A percentile compares a stretch with the other conserved stretches of the same genome.
Evolutionary conservation across 768 basidiomycete species (phyloP).

Genomic region (Fistulinella prunicolor): DNA sequence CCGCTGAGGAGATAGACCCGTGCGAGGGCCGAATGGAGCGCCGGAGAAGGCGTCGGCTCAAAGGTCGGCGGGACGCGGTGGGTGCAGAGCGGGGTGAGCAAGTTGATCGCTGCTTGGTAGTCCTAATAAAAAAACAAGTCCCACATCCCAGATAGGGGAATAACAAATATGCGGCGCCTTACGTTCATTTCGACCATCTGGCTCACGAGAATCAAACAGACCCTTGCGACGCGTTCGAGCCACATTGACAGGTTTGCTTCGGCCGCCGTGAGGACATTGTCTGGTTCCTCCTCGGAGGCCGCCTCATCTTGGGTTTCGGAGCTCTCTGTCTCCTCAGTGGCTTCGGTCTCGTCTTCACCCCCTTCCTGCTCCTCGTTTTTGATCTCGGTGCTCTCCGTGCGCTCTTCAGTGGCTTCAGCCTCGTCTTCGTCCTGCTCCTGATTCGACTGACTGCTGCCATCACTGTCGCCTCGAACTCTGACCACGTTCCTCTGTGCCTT

Average conservation of each 20-base stretch:
- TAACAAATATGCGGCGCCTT: constrained; percentile 2
- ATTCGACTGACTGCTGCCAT: neutral
- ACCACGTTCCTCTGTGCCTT: neutral
- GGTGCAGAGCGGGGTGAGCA: constrained; percentile 66
- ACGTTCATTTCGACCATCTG: constrained; percentile 87
- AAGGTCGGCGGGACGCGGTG: constrained; percentile 26
- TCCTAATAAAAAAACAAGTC: no score
- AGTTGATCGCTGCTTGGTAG: constrained; percentile 58
- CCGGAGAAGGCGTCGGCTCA: constrained; percentile 39
- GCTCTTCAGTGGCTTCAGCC: neutral
- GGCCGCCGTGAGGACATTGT: constrained; percentile 23
- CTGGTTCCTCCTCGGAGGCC: constrained; percentile 12
- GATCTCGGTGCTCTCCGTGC: neutral
- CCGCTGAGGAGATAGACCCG: constrained; percentile 76
- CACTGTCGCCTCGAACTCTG: neutral
- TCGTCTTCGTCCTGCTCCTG: neutral
- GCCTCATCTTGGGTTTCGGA: neutral
- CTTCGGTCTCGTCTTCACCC: neutral
- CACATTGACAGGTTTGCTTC: constrained; percentile 59
- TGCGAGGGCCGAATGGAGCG: constrained; percentile 66
- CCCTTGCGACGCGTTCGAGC: constrained; percentile 73
- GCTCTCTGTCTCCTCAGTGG: neutral
- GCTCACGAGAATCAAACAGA: constrained; percentile 77
- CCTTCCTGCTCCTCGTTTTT: neutral
- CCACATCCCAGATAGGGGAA: no score